Conservation (phyloP, 257 asterid species). For the Solanum chmielewskii region DNA sequence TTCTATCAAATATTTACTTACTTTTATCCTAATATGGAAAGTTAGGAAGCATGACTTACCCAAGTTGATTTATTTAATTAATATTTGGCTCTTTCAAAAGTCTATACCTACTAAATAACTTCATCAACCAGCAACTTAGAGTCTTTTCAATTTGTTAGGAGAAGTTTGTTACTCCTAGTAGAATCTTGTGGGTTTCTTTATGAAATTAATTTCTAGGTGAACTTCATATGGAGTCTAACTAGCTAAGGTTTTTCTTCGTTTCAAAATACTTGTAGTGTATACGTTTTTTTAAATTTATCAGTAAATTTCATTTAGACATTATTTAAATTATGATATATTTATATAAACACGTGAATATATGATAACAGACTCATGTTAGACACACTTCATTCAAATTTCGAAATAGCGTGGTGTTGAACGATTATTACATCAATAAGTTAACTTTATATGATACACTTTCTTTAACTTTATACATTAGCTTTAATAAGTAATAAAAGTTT, state of each 20-base stretch:
- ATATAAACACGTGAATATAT: not conserved
- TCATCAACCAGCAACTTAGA: not conserved
- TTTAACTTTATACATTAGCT: not conserved
- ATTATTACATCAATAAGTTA: not conserved
- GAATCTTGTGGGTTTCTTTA: not conserved
- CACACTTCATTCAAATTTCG: not conserved
- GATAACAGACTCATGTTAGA: not conserved
- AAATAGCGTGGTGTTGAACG: not conserved
- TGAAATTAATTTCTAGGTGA: not conserved
- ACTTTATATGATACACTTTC: not conserved
- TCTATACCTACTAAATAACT: constrained; percentile 1
- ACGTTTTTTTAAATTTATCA: not conserved
- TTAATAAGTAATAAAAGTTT: not conserved
- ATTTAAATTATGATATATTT: not conserved
- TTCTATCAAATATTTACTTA: not conserved
- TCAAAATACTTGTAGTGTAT: not conserved
- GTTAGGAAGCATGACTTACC: not conserved
- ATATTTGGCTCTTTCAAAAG: not conserved
- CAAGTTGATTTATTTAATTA: not conserved
- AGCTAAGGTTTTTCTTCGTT: not conserved
- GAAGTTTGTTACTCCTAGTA: not conserved
- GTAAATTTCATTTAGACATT: not conserved
- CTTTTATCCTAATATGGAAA: not conserved
- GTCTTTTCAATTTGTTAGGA: not conserved
- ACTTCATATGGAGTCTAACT: not conserved